Base-by-base conservation (phyloP, 164 flowering plant species). In the Berberis vulgaris region DNA sequence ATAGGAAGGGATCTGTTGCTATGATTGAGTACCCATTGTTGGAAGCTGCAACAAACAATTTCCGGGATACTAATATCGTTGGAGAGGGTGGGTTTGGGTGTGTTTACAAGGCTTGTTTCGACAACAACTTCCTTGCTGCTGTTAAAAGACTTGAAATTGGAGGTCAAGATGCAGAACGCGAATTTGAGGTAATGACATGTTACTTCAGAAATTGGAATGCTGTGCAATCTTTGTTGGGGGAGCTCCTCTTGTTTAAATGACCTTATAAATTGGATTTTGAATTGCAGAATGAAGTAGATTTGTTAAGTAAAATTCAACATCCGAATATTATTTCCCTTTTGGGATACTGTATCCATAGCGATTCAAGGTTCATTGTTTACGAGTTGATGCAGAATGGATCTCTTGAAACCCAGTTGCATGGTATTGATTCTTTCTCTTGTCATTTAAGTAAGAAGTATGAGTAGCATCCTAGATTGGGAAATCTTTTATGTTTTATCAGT, bases 371-470 rank as follows among this genome's bases (percentile, higher is more conserved):
- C 63, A 77, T 95, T 54, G 84, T 95, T 9, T 91, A 86, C 68
- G 97, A 91, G 70, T 61, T 91, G 82, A 91, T 95, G 97, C 85
- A 82, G 52, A 89, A 89, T 70, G 97, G 99, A 54, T 91, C 94
- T 41, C 69, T 95, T 68, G 91, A 87, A 65, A 67, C 79, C 57
- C 94, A 84, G 63, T 75, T 95, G 68, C 94, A 95, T 67, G 97
- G 99, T 95, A 84, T 4, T 73, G 8, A 49, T 43, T 53, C 50
- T 60, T 38, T 43, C 55, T 6, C 7, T 59, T 55, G 41, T 60
- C 56, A 39, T 39, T 45, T 41, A 13, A 43, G 56, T 12, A 45
- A n/a, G 49, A 9, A n/a, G 43, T 3, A 43, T 10, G 3, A 52
- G 43, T 40, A 1, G 11, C 40, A 42, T 1, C 38, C 10, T 1